A percentile compares a stretch with the other conserved stretches of the same genome.
Conservation (phyloP, 1,284 basidiomycete species). For the Cutaneotrichosporon cavernicola region DNA sequence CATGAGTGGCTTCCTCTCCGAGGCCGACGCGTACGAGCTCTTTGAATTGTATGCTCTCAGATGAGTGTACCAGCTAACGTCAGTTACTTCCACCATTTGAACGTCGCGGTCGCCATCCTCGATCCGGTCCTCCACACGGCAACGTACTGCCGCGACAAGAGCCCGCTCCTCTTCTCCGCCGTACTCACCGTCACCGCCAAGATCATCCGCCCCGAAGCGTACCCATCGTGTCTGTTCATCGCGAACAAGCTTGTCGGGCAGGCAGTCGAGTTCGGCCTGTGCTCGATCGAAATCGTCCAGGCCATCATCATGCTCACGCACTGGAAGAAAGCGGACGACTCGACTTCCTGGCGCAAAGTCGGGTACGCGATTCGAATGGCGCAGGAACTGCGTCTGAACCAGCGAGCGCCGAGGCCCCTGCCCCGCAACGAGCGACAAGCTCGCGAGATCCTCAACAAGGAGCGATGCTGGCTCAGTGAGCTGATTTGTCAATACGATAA, state of each 20-base stretch:
- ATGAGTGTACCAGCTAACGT: conserved; percentile 6
- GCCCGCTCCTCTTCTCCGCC: conserved; percentile 52
- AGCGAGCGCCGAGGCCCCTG: conserved; percentile 35
- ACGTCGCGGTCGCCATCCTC: conserved; percentile 42
- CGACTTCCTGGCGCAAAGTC: conserved; percentile 45
- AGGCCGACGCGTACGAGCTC: conserved; percentile 38
- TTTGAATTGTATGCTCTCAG: conserved; percentile 40
- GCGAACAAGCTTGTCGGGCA: conserved; percentile 50
- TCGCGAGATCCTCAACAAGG: conserved; percentile 34
- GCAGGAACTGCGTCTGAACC: conserved; percentile 48
- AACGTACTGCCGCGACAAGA: conserved; percentile 42
- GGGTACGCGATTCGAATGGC: conserved; percentile 49
- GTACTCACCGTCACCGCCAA: conserved; percentile 52
- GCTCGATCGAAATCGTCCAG: conserved; percentile 52
- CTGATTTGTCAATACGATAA: background rate
- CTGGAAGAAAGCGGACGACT: conserved; percentile 53
- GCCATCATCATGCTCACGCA: conserved; percentile 49
- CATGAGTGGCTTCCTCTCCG: conserved; percentile 35
- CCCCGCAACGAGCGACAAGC: conserved; percentile 36
- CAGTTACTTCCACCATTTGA: conserved; percentile 42
- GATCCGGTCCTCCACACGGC: conserved; percentile 50
- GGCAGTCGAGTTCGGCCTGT: conserved; percentile 49
- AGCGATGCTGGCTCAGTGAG: conserved; percentile 39
- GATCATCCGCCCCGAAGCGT: conserved; percentile 47
- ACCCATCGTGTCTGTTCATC: conserved; percentile 43